phyloP scores from a whole-genome alignment of 169 alveolate genomes.

The Eimeria tenella region DNA sequence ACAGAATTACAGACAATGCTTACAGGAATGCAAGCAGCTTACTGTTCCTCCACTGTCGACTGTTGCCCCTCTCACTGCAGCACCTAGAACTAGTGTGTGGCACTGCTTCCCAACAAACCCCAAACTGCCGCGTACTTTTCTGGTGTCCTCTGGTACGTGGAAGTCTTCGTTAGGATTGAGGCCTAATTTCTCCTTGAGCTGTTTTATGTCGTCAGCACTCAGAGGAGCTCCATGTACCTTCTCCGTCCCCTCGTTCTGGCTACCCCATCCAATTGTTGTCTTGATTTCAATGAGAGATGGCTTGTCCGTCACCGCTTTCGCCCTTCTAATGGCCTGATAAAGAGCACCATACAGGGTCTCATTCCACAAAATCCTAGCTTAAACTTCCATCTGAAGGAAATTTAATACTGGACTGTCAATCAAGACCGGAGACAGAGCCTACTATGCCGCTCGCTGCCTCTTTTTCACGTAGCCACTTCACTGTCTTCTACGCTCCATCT shows the following conservation, averaged over 20 bases:
- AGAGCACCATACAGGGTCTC: background rate
- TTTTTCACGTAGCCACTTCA: too few species aligned
- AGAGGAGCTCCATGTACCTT: conserved; percentile 90
- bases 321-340: conserved; percentile 82
- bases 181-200: conserved; percentile 82
- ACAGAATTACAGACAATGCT: background rate
- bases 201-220: conserved; percentile 86
- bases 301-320: conserved; percentile 86
- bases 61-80: background rate
- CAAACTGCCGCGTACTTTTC: conserved; percentile 58
- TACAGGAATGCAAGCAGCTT: too few species aligned
- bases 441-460: too few species aligned
- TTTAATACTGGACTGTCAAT: too few species aligned
- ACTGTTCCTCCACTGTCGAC: too few species aligned
- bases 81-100: background rate
- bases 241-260: conserved; percentile 87
- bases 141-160: conserved; percentile 85
- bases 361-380: too few species aligned
- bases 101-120: background rate
- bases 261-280: conserved; percentile 87
- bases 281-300: conserved; percentile 86
- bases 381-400: too few species aligned
- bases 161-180: conserved; percentile 84
- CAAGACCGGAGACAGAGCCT: too few species aligned
- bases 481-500: too few species aligned